Percentiles rank a stretch among this genome's conserved stretches.
phyloP scores from a whole-genome alignment of 1,284 basidiomycete species.

The Irpex lacteus region DNA sequence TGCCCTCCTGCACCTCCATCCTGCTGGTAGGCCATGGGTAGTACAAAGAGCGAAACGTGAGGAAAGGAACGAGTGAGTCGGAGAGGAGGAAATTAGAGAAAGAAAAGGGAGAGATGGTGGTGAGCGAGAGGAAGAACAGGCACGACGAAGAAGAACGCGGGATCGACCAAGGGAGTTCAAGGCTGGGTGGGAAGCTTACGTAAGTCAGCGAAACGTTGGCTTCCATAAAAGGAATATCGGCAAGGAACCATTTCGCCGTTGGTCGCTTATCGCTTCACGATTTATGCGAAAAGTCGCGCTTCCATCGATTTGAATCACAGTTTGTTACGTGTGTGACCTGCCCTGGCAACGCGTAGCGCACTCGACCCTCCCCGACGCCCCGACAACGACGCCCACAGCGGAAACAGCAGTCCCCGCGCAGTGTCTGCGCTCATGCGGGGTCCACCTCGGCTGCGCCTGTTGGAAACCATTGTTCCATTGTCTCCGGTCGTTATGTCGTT shows the following conservation, averaged over 20 bases:
- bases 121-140: slow-evolving; percentile 24
- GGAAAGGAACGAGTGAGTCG: slow-evolving; percentile 5
- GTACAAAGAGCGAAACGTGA: not conserved
- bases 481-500: not conserved
- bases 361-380: not conserved
- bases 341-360: slow-evolving; percentile 10
- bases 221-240: not conserved
- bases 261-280: slow-evolving; percentile 11
- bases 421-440: not conserved
- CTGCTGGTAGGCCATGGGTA: not conserved
- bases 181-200: slow-evolving; percentile 13
- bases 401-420: not conserved
- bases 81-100: slow-evolving; percentile 4
- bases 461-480: not conserved
- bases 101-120: slow-evolving; percentile 1
- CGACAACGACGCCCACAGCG: not conserved
- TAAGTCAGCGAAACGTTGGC: not conserved
- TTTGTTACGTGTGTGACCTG: not conserved
- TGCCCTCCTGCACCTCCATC: slow-evolving; percentile 1
- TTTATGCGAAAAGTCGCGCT: not conserved
- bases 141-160: slow-evolving; percentile 23
- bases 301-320: slow-evolving; percentile 14
- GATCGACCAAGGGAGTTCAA: slow-evolving; percentile 18
- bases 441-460: not conserved
- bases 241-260: not conserved